Conservation (phyloP, 192 early-diverging fungal species). For the Kappamyces sp. region DNA sequence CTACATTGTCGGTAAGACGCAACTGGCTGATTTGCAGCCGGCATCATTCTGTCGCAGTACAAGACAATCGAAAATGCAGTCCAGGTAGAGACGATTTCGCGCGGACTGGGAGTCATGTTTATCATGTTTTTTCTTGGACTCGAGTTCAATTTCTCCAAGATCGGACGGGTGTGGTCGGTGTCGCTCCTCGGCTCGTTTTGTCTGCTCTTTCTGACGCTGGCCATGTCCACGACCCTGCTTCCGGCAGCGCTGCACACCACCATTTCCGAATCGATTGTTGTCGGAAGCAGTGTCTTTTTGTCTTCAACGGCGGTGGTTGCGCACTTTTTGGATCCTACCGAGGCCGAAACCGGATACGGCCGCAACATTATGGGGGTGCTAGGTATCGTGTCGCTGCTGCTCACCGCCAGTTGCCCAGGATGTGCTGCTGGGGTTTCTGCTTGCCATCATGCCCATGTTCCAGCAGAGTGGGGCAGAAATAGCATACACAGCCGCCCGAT, state of each 20-base stretch:
- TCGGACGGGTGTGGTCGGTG: constrained; percentile 42
- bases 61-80: constrained; percentile 39
- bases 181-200: constrained; percentile 38
- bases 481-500: constrained; percentile 18
- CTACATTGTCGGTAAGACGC: no score
- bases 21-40: no score
- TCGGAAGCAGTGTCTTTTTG: constrained; percentile 46
- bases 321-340: constrained; percentile 29
- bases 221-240: constrained; percentile 27
- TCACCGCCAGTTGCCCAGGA: constrained; percentile 48
- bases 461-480: constrained; percentile 33
- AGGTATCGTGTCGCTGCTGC: no score
- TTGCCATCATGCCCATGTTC: constrained; percentile 21
- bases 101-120: constrained; percentile 46
- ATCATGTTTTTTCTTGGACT: constrained; percentile 55
- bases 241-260: constrained; percentile 28
- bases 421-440: constrained; percentile 40
- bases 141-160: constrained; percentile 51
- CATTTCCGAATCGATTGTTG: constrained; percentile 37
- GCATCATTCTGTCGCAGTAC: constrained; percentile 39
- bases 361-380: constrained; percentile 53
- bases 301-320: constrained; percentile 48
- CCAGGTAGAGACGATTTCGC: constrained; percentile 50
- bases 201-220: constrained; percentile 35
- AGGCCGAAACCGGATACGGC: constrained; percentile 50